A percentile compares a stretch with the other conserved stretches of the same genome.
Evolutionary conservation across 495 filamentous ascomycete species (phyloP).

Genomic region (Chaetomium fimeti): DNA sequence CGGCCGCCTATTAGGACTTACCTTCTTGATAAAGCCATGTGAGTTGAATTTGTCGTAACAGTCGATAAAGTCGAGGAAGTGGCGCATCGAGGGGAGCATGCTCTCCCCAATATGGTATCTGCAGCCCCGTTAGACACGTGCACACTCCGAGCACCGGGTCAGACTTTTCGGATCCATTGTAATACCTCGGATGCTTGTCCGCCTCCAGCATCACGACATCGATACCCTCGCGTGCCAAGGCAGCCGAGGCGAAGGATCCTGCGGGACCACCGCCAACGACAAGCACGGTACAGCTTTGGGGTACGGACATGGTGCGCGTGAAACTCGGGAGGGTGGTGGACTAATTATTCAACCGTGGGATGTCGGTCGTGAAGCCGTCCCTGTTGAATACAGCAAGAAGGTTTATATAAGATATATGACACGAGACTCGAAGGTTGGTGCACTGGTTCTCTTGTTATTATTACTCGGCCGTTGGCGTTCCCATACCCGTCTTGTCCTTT

Average conservation of each 20-base stretch:
- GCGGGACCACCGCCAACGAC: slow-evolving; percentile 50
- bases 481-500: too few species aligned
- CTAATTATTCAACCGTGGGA: too few species aligned
- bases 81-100: slow-evolving; percentile 50
- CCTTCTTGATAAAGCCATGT: slow-evolving; percentile 48
- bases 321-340: too few species aligned
- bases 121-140: too few species aligned
- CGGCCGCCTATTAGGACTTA: too few species aligned
- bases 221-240: slow-evolving; percentile 47
- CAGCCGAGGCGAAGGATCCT: slow-evolving; percentile 48
- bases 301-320: slow-evolving; percentile 27
- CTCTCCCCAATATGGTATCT: slow-evolving; percentile 51
- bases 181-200: slow-evolving; percentile 45
- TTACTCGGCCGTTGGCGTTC: too few species aligned
- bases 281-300: slow-evolving; percentile 42
- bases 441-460: too few species aligned
- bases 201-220: slow-evolving; percentile 46
- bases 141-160: too few species aligned
- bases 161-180: neutral
- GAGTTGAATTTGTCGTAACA: slow-evolving; percentile 42
- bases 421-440: too few species aligned
- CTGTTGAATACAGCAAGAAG: too few species aligned
- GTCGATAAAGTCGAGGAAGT: slow-evolving; percentile 52
- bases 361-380: too few species aligned
- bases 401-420: too few species aligned